Evolutionary conservation across 441 rosid species (phyloP).

Genomic region (Pelargonium myrrhifolium): DNA sequence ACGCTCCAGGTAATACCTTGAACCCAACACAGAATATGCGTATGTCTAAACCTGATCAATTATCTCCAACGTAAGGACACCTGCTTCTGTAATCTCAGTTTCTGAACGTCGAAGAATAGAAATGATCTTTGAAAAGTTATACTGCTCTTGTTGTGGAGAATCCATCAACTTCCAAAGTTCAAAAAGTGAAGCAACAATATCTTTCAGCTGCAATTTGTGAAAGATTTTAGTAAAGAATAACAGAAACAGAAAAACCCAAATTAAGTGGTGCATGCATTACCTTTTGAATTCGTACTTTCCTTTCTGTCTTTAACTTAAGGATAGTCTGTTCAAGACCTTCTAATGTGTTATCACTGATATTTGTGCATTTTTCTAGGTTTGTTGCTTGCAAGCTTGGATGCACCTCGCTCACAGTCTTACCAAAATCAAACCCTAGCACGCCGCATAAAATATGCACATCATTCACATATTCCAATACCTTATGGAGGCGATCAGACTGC

Average conservation of each 20-base stretch:
- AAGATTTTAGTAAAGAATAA: slow-evolving; percentile 12
- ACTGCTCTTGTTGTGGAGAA: slow-evolving; percentile 61
- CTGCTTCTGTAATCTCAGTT: slow-evolving; percentile 53
- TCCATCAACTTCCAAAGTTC: slow-evolving; percentile 97
- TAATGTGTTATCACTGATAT: slow-evolving; percentile 67
- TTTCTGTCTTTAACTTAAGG: slow-evolving; percentile 59
- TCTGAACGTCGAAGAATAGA: slow-evolving; percentile 55
- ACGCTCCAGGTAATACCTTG: slow-evolving; percentile 8
- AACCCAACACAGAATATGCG: slow-evolving; percentile 6
- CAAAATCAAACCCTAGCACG: slow-evolving; percentile 79
- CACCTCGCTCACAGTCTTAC: slow-evolving; percentile 71
- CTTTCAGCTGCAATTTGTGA: slow-evolving; percentile 59
- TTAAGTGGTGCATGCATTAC: slow-evolving; percentile 27
- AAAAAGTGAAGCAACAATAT: slow-evolving; percentile 43
- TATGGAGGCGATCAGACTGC: slow-evolving; percentile 89
- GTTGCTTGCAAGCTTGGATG: slow-evolving; percentile 82
- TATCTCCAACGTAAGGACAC: slow-evolving; percentile 59
- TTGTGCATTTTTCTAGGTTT: slow-evolving; percentile 68
- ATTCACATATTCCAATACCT: slow-evolving; percentile 66
- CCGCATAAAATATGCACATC: slow-evolving; percentile 85
- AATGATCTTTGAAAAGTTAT: slow-evolving; percentile 42
- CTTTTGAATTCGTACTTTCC: slow-evolving; percentile 64
- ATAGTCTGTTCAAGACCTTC: slow-evolving; percentile 74
- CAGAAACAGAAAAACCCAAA: slow-evolving; percentile 1
- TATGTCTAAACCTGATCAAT: slow-evolving; percentile 55